Evolutionary conservation across 768 basidiomycete species (phyloP), one percentile per base, ranked within the genome.

Genomic region (Lentinula aciculospora): DNA sequence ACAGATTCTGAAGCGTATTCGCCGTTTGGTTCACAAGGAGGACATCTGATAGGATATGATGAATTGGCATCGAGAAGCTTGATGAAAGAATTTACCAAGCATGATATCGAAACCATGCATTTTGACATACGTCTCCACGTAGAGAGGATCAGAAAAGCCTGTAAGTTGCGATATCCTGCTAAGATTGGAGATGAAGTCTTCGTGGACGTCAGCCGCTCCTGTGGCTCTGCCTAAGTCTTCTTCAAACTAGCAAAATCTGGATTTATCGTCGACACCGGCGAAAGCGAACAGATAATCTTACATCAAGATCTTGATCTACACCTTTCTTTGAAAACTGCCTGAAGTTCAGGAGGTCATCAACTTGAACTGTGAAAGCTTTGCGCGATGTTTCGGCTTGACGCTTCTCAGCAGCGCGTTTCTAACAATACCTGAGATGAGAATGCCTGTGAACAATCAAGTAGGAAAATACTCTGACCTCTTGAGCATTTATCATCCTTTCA

Each of bases 101-200:
- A 93, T 73, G 66, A 99, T 97, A 69, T 99, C 96, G 69, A 98
- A 98, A 37, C 94, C 94, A 62, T 98, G 92, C 72, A 98, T 92
- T 70, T 94, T 96, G 63, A 98, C 95, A 66, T 92, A 93, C 2
- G 96, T 95, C 69, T 99, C 97, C 7, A 95, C 95, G 65, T 98
- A 98, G 61, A 99, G 93, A 10, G 96, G 93, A 69, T 98, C 97
- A 27, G 95, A 97, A 81, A 98, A 98, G 31, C 96, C 94, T 86
- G 95, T 98, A 40, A 98, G 82, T 68, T 97, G 95, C 13, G 93
- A 88, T 61, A 98, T 95, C 23, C 91, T 82, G 64, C 86, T 94
- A 45, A 98, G 79, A 68, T 95, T 95, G 3, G 94, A 97, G 68
- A 95, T 85, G 68, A 97, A 92, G 75, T 96, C 94, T 71, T 97